Percentiles rank a stretch among this genome's conserved stretches.
Evolutionary conservation across 345 rosid genomes (phyloP).

Genomic region (Citrus mangshanensis): DNA sequence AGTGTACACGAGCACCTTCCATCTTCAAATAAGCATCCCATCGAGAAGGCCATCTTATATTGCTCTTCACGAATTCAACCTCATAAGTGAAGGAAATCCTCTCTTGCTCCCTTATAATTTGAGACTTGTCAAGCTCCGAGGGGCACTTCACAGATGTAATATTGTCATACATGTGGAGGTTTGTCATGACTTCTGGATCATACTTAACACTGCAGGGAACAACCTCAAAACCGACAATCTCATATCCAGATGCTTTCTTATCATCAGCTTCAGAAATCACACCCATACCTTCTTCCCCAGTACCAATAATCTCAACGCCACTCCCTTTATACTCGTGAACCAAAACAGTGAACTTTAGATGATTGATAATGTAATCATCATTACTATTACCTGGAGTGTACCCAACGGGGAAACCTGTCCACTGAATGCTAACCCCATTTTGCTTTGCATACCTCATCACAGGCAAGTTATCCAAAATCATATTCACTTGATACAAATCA

Average conservation of each 20-base stretch:
- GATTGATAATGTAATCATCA: constrained; percentile 79
- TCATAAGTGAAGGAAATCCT: constrained; percentile 76
- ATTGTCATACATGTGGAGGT: constrained; percentile 61
- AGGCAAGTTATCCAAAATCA: constrained; percentile 84
- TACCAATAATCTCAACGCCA: constrained; percentile 75
- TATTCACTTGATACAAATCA: constrained; percentile 81
- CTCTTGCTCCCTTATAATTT: constrained; percentile 69
- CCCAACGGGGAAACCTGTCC: constrained; percentile 88
- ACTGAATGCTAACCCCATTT: constrained; percentile 68
- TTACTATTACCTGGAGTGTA: constrained; percentile 62
- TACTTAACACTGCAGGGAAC: constrained; percentile 74
- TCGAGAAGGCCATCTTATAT: constrained; percentile 74
- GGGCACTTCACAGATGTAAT: constrained; percentile 61
- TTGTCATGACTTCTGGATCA: constrained; percentile 53
- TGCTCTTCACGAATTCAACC: constrained; percentile 75
- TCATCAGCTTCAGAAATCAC: constrained; percentile 72
- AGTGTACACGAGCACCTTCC: constrained; percentile 88
- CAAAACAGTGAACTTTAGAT: constrained; percentile 67
- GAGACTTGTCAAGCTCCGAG: constrained; percentile 69
- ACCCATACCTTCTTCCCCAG: constrained; percentile 85
- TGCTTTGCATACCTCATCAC: constrained; percentile 70
- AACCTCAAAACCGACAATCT: constrained; percentile 86
- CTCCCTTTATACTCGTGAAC: constrained; percentile 76
- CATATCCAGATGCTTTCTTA: constrained; percentile 63
- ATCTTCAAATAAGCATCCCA: constrained; percentile 91